Percentiles rank a stretch among this genome's conserved stretches.
Conservation (phyloP, 768 basidiomycete genomes). For the Panaeolus papilionaceus region DNA sequence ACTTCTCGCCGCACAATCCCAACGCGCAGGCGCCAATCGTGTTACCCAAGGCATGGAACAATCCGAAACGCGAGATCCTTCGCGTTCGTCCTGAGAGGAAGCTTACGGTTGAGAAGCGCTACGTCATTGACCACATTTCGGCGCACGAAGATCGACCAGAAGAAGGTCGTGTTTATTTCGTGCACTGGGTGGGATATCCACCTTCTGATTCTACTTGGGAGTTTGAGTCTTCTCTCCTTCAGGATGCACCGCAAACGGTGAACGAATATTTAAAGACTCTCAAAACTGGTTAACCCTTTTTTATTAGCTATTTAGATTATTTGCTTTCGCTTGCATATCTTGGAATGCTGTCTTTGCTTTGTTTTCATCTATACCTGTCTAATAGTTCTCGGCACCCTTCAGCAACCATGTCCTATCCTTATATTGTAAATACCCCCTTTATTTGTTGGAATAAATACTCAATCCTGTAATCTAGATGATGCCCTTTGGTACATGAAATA, state of each 20-base stretch:
- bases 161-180: constrained; percentile 48
- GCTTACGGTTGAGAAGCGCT: constrained; percentile 51
- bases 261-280: constrained; percentile 42
- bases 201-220: constrained; percentile 65
- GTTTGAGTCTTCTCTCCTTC: constrained; percentile 46
- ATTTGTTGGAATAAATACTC: not conserved
- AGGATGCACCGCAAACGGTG: constrained; percentile 56
- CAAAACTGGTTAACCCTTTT: not conserved
- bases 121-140: constrained; percentile 42
- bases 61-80: constrained; percentile 45
- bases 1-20: constrained; percentile 41
- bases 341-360: constrained; percentile 2
- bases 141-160: constrained; percentile 42
- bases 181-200: constrained; percentile 64
- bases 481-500: not conserved
- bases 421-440: not conserved
- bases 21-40: constrained; percentile 27
- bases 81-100: constrained; percentile 47
- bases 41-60: constrained; percentile 63
- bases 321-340: not conserved
- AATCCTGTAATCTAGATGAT: not conserved
- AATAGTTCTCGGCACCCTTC: not conserved
- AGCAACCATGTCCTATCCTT: not conserved
- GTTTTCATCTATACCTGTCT: not conserved
- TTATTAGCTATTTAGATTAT: not conserved